Evolutionary conservation across 2,329 filamentous ascomycete species (phyloP), one percentile per base, ranked within the genome.

Genomic region (Chrysosporium queenslandicum): DNA sequence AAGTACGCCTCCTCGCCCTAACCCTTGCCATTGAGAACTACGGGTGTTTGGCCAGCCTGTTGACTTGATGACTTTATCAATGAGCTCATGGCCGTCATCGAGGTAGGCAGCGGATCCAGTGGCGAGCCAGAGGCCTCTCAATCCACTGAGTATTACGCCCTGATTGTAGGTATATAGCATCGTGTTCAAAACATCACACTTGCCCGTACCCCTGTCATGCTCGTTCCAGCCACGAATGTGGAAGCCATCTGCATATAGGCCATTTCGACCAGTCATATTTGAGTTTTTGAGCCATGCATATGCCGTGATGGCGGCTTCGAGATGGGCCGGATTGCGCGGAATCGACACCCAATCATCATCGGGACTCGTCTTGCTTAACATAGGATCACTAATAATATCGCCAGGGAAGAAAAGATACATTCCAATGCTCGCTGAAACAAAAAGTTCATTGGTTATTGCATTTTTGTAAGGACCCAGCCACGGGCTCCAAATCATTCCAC

Each of bases 141-240:
- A 79, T 11, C 88, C 90, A 3, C 86, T 89, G 20, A 96, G 77
- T 1, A 97, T 63, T 3, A 96, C 88, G 20, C 90, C 91, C 68
- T 97, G 91, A 69, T 97, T 97, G 72, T 97, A 96, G 0, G 89
- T 94, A 68, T 90, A 95, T 7, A 95, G 85, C 82, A 89, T 91
- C 59, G 90, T 81, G 66, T 95, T 87, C 46, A 89, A 80, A 46
- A 79, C 67, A 64, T 96, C 87, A 66, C 91, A 96, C 57, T 80
- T 76, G 0, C 79, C 82, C 52, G 86, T 88, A 46, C 82, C 80
- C 23, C 75, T 76, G 54, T 77, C 76, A 5, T 72, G 70, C 53
- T 73, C 71, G 29, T 69, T 64, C 70, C 77, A 86, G 21, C 80
- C 80, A 12, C 75, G 79, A 61, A 97, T 85, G 66, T 97, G 91